These are phyloP conservation scores for Sanguinoderma infundibulare DNA, from an alignment of 1,284 basidiomycete genomes.

Conservation along the genomic window DNA sequence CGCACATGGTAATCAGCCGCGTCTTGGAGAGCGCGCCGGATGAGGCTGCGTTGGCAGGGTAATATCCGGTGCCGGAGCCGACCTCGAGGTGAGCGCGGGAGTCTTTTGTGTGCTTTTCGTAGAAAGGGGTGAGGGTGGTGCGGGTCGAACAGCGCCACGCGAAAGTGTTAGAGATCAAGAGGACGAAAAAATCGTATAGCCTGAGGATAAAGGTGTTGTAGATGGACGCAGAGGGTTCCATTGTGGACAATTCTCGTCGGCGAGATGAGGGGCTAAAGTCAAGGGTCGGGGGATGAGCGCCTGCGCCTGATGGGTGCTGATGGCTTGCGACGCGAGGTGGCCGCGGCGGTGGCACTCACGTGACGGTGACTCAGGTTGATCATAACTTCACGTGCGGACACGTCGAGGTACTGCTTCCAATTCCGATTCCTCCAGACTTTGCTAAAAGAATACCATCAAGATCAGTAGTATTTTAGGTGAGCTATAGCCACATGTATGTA, in stretches of 20 bases:
- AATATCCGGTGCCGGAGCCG: slow-evolving; percentile 33
- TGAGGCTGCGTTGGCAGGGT: slow-evolving; percentile 19
- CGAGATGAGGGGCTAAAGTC: no score
- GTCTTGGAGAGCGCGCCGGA: slow-evolving; percentile 16
- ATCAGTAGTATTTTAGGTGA: no score
- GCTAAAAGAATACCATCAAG: no score
- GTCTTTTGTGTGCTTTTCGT: slow-evolving; percentile 21
- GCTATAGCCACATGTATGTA: no score
- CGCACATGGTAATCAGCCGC: slow-evolving; percentile 26
- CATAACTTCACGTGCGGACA: no score
- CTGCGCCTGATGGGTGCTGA: no score
- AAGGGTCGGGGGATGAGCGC: no score
- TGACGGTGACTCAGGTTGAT: no score
- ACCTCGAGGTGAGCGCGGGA: slow-evolving; percentile 30
- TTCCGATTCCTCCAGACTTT: no score
- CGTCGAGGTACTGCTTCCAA: no score
- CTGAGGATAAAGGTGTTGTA: slow-evolving; percentile 21
- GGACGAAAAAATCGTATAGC: slow-evolving; percentile 30
- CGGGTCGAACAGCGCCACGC: slow-evolving; percentile 30
- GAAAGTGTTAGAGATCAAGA: slow-evolving; percentile 24
- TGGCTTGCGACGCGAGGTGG: no score
- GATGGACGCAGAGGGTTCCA: slow-evolving; percentile 24
- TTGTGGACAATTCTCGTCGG: background rate
- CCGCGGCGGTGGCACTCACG: no score
- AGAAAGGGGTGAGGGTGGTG: slow-evolving; percentile 28